A percentile compares a stretch with the other conserved stretches of the same genome.
These are phyloP conservation scores for Penicillium salamii DNA, from an alignment of 495 filamentous ascomycete genomes.

Conservation along the genomic window DNA sequence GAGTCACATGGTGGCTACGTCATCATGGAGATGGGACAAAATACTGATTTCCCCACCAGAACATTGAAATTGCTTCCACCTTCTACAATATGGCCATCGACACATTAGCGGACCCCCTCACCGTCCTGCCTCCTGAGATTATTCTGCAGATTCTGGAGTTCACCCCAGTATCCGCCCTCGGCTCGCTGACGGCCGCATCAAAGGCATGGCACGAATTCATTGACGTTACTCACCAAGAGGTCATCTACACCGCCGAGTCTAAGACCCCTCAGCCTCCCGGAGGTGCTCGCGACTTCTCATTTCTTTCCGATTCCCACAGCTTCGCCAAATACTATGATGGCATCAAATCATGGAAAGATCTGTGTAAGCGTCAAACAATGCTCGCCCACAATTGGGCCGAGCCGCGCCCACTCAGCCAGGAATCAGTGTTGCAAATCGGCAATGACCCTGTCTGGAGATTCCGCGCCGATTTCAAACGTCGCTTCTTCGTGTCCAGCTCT, in stretches of 20 bases:
- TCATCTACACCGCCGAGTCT: slow-evolving; percentile 34
- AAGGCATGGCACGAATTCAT: slow-evolving; percentile 41
- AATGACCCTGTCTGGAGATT: slow-evolving; percentile 42
- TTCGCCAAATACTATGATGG: slow-evolving; percentile 25
- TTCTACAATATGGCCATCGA: slow-evolving; percentile 14
- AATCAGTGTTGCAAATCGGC: slow-evolving; percentile 35
- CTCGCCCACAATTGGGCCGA: slow-evolving; percentile 36
- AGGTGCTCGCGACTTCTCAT: slow-evolving; percentile 22
- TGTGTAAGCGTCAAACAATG: slow-evolving; percentile 36
- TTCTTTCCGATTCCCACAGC: slow-evolving; percentile 15
- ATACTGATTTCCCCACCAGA: not conserved
- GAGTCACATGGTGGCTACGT: slow-evolving; percentile 1
- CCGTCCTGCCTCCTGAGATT: slow-evolving; percentile 35
- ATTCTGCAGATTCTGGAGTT: slow-evolving; percentile 37
- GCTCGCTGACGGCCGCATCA: slow-evolving; percentile 31
- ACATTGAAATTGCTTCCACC: not conserved
- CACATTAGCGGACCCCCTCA: slow-evolving; percentile 26
- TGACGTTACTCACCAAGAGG: slow-evolving; percentile 39
- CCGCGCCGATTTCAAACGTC: slow-evolving; percentile 38
- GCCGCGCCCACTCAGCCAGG: slow-evolving; percentile 23
- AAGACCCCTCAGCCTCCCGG: slow-evolving; percentile 22
- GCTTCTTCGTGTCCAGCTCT: slow-evolving; percentile 37
- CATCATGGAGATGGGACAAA: slow-evolving; percentile 8
- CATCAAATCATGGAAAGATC: slow-evolving; percentile 34
- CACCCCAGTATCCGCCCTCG: slow-evolving; percentile 29